Conservation (phyloP, 441 rosid species). For the Flueggea neowawraea region DNA sequence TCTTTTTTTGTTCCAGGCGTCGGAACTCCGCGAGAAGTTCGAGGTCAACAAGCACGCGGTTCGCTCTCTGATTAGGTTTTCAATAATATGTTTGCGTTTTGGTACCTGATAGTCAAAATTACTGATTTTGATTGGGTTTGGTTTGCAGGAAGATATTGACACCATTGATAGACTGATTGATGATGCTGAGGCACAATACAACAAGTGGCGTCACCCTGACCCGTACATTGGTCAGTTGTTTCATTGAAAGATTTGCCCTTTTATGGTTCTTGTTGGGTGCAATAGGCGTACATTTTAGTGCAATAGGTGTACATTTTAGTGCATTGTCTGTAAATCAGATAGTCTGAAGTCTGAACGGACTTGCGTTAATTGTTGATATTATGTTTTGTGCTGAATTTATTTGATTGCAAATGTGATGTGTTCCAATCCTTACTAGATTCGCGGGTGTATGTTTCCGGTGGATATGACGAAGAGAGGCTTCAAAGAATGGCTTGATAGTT, state of each 20-base stretch:
- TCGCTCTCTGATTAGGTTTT: constrained; percentile 13
- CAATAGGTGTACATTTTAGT: too few species aligned
- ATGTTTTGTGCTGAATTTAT: too few species aligned
- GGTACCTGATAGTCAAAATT: too few species aligned
- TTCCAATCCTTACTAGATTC: too few species aligned
- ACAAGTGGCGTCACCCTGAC: constrained; percentile 96
- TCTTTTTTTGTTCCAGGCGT: constrained; percentile 44
- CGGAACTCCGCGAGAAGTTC: constrained; percentile 72
- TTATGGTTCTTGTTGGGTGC: background rate
- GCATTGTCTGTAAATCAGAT: too few species aligned
- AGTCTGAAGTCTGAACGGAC: too few species aligned
- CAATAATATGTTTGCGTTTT: background rate
- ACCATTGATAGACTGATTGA: constrained; percentile 76
- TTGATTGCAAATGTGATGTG: too few species aligned
- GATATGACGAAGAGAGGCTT: too few species aligned
- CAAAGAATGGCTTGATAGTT: too few species aligned
- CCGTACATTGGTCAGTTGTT: constrained; percentile 75
- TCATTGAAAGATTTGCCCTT: background rate
- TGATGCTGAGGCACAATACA: constrained; percentile 63
- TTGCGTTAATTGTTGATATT: too few species aligned
- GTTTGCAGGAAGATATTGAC: constrained; percentile 69
- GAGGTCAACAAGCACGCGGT: constrained; percentile 83
- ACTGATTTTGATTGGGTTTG: background rate
- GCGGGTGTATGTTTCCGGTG: too few species aligned
- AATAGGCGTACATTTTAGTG: too few species aligned